Conservation (phyloP, 1,284 basidiomycete species). For the Irpex sp. region DNA sequence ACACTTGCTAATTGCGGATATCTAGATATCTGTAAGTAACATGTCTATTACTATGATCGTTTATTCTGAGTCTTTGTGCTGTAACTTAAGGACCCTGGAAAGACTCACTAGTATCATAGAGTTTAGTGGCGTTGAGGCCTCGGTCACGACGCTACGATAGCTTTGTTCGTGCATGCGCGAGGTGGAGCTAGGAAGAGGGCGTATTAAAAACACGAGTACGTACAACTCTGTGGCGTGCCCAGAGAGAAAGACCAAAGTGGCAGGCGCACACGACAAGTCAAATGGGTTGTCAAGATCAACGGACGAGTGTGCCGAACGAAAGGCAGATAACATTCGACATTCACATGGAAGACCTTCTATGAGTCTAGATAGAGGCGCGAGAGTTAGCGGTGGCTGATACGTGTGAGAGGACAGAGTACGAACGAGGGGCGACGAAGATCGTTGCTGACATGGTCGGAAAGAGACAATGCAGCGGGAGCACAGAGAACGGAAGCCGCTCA, state of each 20-base stretch:
- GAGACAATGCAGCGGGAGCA: background rate
- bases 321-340: background rate
- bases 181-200: background rate
- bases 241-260: background rate
- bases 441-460: slow-evolving; percentile 5
- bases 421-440: slow-evolving; percentile 4
- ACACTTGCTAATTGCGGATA: background rate
- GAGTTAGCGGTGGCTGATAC: background rate
- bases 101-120: background rate
- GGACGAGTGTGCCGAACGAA: background rate
- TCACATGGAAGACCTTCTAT: background rate
- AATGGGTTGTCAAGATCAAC: background rate
- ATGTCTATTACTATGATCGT: background rate
- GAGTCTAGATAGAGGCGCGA: slow-evolving; percentile 3
- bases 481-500: slow-evolving; percentile 1
- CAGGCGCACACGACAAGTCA: background rate
- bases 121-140: background rate
- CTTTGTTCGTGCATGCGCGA: background rate
- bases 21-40: background rate
- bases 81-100: background rate
- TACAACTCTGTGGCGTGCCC: background rate
- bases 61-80: background rate
- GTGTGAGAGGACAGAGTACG: background rate
- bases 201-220: background rate
- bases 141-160: background rate